A percentile compares a stretch with the other conserved stretches of the same genome.
phyloP scores from a whole-genome alignment of 2,329 filamentous ascomycete species.

The Neospermospora avenae region DNA sequence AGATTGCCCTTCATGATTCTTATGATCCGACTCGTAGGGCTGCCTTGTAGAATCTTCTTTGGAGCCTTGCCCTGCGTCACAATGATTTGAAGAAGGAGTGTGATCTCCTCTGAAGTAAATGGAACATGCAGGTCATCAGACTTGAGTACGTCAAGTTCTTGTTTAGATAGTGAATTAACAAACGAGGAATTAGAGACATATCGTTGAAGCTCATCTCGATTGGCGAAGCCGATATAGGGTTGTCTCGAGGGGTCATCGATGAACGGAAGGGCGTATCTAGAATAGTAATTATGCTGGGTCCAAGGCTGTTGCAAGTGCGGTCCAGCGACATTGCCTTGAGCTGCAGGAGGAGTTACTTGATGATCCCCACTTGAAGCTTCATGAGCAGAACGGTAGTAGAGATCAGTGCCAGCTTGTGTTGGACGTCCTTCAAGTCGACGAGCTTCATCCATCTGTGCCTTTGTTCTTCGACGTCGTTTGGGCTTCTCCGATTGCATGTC shows the following conservation, averaged over 20 bases:
- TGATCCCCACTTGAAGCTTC: neutral
- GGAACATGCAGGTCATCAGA: neutral
- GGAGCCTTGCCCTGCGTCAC: neutral
- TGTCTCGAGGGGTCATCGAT: neutral
- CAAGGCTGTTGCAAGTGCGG: neutral
- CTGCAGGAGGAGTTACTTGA: neutral
- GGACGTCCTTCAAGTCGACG: neutral
- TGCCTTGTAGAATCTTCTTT: neutral
- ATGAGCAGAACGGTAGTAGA: neutral
- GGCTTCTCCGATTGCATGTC: neutral
- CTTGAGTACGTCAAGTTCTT: neutral
- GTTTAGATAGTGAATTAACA: neutral
- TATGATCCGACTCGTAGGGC: neutral
- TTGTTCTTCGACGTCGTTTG: neutral
- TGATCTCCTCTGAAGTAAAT: neutral
- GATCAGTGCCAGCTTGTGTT: neutral
- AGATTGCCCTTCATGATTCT: neutral
- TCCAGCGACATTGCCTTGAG: neutral
- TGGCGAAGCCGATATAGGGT: neutral
- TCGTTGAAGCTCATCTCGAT: neutral
- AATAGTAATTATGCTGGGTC: neutral
- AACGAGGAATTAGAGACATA: neutral
- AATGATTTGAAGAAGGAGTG: neutral
- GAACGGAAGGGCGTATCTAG: neutral
- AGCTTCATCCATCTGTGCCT: neutral